Evolutionary conservation across 805 yeast species (phyloP).

Genomic region (Nakazawaea pomicola): DNA sequence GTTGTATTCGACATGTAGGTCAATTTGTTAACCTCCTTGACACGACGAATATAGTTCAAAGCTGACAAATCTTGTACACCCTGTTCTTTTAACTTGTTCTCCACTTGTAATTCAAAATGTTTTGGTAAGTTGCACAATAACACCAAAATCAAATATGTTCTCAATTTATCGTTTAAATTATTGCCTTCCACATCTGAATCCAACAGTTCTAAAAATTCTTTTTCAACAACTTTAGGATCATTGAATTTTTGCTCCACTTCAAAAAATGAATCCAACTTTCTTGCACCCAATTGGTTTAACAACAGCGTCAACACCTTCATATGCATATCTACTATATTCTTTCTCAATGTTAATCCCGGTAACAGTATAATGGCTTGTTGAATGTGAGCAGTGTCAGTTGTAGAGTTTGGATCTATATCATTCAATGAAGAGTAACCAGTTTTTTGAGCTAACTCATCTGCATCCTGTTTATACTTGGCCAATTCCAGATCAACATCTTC

Average conservation of each 20-base stretch:
- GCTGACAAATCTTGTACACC: constrained; percentile 61
- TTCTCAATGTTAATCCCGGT: constrained; percentile 88
- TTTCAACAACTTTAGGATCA: constrained; percentile 54
- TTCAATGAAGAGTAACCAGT: constrained; percentile 69
- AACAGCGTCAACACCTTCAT: constrained; percentile 90
- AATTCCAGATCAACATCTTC: constrained; percentile 89
- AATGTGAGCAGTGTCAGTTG: constrained; percentile 58
- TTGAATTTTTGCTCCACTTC: constrained; percentile 85
- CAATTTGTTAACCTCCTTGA: constrained; percentile 70
- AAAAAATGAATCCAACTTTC: constrained; percentile 83
- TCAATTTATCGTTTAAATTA: constrained; percentile 62
- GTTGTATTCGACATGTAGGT: constrained; percentile 27
- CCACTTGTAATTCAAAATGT: constrained; percentile 52
- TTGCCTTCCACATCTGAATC: constrained; percentile 52
- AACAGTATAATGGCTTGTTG: constrained; percentile 87
- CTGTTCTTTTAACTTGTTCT: constrained; percentile 47
- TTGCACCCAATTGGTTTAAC: constrained; percentile 77
- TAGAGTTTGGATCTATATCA: constrained; percentile 64
- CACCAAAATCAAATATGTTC: constrained; percentile 81
- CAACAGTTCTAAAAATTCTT: constrained; percentile 56
- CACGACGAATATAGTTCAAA: constrained; percentile 68
- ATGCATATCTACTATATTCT: constrained; percentile 88
- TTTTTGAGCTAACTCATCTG: constrained; percentile 74
- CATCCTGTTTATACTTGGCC: constrained; percentile 77
- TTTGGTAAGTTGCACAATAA: constrained; percentile 45